Evolutionary conservation across 345 rosid species (phyloP).

Genomic region (Microthlaspi erraticum): DNA sequence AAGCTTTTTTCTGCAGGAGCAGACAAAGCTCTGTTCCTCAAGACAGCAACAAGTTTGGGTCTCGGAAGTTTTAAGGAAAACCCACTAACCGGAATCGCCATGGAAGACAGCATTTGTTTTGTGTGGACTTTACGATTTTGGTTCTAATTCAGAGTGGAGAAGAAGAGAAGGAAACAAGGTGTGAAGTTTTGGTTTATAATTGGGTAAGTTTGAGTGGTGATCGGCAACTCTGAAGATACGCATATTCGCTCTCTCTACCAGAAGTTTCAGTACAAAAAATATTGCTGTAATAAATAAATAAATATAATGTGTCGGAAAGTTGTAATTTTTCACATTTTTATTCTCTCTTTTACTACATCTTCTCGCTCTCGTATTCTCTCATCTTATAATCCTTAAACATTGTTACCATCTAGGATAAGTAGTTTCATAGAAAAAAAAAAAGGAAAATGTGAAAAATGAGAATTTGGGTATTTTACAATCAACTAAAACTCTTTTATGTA

Average conservation of each 20-base stretch:
- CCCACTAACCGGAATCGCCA: constrained; percentile 46
- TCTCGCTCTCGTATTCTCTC: too few species aligned
- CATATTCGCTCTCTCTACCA: constrained; percentile 11
- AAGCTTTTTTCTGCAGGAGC: background rate
- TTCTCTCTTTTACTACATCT: too few species aligned
- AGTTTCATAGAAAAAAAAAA: too few species aligned
- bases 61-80: constrained; percentile 43
- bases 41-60: constrained; percentile 31
- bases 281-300: too few species aligned
- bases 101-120: constrained; percentile 49
- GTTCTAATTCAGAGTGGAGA: background rate
- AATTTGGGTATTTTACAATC: too few species aligned
- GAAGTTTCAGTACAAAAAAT: too few species aligned
- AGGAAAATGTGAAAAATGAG: too few species aligned
- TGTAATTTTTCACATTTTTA: too few species aligned
- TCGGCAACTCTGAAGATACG: constrained; percentile 16
- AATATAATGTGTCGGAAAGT: too few species aligned
- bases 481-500: too few species aligned
- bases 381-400: too few species aligned
- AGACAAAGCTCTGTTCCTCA: constrained; percentile 9
- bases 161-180: constrained; percentile 16
- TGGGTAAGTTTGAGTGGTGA: constrained; percentile 31
- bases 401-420: too few species aligned
- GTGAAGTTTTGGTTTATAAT: constrained; percentile 20
- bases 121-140: background rate